A percentile compares a stretch with the other conserved stretches of the same genome.
Conservation (phyloP, 495 filamentous ascomycete species). For the Cercophora scortea region DNA sequence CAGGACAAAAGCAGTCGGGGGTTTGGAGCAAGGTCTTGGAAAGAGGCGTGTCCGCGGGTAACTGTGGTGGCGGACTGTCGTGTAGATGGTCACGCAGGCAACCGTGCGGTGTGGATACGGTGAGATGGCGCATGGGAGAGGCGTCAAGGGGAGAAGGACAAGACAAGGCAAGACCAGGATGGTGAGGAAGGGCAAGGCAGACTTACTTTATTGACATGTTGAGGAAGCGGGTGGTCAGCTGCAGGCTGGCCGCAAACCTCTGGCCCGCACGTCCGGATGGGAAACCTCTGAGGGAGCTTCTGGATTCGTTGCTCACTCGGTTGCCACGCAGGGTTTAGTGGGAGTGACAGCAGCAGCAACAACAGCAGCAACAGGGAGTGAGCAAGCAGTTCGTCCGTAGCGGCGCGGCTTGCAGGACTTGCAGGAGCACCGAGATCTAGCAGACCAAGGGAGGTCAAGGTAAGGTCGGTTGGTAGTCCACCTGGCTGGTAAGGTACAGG, state of each 20-base stretch:
- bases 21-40: constrained; percentile 3
- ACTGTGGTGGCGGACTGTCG: neutral
- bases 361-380: neutral
- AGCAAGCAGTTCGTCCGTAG: constrained; percentile 15
- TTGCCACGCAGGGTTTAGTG: constrained; percentile 21
- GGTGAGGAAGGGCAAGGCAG: constrained; percentile 17
- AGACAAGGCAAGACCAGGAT: constrained; percentile 11
- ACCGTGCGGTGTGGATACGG: constrained; percentile 1
- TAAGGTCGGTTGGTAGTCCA: no score
- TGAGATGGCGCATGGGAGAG: constrained; percentile 7
- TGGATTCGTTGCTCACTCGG: constrained; percentile 21
- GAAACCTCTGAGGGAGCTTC: constrained; percentile 22
- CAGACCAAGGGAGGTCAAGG: constrained; percentile 1
- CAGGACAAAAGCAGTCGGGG: neutral
- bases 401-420: constrained; percentile 14
- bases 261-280: constrained; percentile 19
- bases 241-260: constrained; percentile 22
- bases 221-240: constrained; percentile 36
- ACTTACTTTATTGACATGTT: constrained; percentile 67
- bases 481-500: no score
- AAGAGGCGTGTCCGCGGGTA: constrained; percentile 4
- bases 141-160: constrained; percentile 14
- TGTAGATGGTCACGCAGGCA: neutral
- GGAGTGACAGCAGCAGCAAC: constrained; percentile 9
- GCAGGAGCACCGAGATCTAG: constrained; percentile 22